These are phyloP conservation scores for Entelexis paramagnoliae DNA, from an alignment of 1,139 yeast species.

Conservation along the genomic window DNA sequence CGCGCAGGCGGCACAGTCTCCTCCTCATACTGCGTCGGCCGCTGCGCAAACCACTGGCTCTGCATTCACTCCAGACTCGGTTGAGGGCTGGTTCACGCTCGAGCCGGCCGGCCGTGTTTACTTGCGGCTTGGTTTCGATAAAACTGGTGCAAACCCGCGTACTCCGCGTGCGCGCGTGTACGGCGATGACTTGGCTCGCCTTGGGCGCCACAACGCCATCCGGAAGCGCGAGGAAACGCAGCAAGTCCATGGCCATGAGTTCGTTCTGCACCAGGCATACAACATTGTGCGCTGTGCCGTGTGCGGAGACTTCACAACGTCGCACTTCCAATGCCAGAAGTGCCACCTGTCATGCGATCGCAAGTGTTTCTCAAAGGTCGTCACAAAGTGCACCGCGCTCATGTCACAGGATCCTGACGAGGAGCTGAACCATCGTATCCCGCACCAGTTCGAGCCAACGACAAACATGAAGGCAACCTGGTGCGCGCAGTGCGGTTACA, in stretches of 20 bases:
- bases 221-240: constrained; percentile 81
- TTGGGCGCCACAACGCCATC: constrained; percentile 98
- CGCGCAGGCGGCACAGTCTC: not conserved
- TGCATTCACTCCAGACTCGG: constrained; percentile 13
- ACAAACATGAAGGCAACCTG: constrained; percentile 93
- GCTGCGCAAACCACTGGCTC: not conserved
- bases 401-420: constrained; percentile 77
- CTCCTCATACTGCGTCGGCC: constrained; percentile 3
- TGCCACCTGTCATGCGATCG: constrained; percentile 90
- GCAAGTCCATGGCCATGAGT: constrained; percentile 95
- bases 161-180: constrained; percentile 37
- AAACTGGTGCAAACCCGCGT: constrained; percentile 37
- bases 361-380: constrained; percentile 87
- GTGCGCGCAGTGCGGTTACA: constrained; percentile 98
- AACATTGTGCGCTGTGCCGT: constrained; percentile 94
- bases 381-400: constrained; percentile 89
- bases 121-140: constrained; percentile 67
- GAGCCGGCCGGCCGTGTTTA: constrained; percentile 92
- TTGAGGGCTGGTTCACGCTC: constrained; percentile 81
- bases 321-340: constrained; percentile 87
- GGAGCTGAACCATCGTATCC: constrained; percentile 88
- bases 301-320: constrained; percentile 85
- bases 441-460: constrained; percentile 86
- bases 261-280: constrained; percentile 90
- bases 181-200: constrained; percentile 48